Evolutionary conservation across 805 yeast genomes (phyloP).

Genomic region (Millerago galiae): DNA sequence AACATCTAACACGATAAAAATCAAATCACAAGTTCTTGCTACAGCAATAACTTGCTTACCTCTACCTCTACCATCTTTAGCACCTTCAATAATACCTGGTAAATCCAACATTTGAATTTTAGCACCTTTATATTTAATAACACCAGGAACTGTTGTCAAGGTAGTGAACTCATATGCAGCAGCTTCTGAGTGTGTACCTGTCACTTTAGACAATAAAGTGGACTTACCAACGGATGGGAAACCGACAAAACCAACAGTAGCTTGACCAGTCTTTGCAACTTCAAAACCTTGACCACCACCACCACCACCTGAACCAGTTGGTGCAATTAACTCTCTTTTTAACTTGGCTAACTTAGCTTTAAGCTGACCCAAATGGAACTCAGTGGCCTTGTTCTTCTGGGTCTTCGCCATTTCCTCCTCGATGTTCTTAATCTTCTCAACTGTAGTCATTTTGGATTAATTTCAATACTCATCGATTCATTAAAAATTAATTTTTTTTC

Average conservation of each 20-base stretch:
- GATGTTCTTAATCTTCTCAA: constrained; percentile 20
- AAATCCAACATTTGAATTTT: constrained; percentile 92
- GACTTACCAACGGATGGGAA: constrained; percentile 91
- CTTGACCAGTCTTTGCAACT: constrained; percentile 98
- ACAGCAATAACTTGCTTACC: constrained; percentile 98
- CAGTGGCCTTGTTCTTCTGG: constrained; percentile 96
- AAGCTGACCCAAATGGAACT: constrained; percentile 93
- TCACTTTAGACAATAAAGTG: constrained; percentile 77
- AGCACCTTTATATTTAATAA: constrained; percentile 93
- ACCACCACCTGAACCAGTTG: constrained; percentile 74
- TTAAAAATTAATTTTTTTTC: not conserved
- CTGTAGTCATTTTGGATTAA: constrained; percentile 19
- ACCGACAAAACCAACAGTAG: constrained; percentile 95
- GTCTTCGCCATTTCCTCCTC: constrained; percentile 93
- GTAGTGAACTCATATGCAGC: constrained; percentile 98
- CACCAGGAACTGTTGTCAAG: constrained; percentile 95
- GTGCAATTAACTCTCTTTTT: constrained; percentile 82
- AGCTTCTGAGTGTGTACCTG: constrained; percentile 97
- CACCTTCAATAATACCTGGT: constrained; percentile 89
- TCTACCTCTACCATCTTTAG: constrained; percentile 87
- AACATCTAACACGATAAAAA: constrained; percentile 92
- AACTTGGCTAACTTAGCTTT: constrained; percentile 95
- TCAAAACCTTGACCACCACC: constrained; percentile 94
- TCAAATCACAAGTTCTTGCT: constrained; percentile 93
- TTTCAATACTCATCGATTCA: not conserved